Base-by-base conservation (phyloP, 352 stramenopile genomes). In the Globisporangium iwayamae region DNA sequence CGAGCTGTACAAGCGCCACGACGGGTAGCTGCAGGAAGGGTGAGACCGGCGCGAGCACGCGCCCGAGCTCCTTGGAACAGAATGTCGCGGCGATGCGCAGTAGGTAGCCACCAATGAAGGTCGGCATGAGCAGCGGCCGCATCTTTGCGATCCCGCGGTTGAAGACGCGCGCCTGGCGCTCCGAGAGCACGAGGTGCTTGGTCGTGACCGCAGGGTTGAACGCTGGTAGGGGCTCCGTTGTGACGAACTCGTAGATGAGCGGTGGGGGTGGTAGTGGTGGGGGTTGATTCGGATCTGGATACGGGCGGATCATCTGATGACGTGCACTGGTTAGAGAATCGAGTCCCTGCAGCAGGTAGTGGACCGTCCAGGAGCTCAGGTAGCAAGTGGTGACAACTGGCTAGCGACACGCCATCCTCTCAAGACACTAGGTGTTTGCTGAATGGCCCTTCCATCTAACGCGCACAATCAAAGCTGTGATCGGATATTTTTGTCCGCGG, bases 171-270 rank as follows among this genome's bases (percentile, higher is more conserved):
- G 56, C 45, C 46, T 67, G 41, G 6, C 25, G 36, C 2, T 22
- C 1, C 5, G 22, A 41, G 28, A 68, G 39, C 9, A 64, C 13
- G 9, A 34, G 38, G 16, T 41, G 62, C 18, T 68, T 68, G 32
- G 58, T 43, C 10, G 55, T 64, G n/a, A 58, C 36, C 9, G 32
- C 22, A 13, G 62, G 55, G n/a, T 68, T 45, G 25, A 68, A 63
- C 2, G 55, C 41, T 16, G 45, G 45, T 9, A 68, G 38, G 8
- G 18, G n/a, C 38, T 68, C 16, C 9, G 39, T 65, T 30, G 62
- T 32, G 10, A 43, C 62, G 13, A 68, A 30, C 25, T 64, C 39
- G 20, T 68, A 64, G 38, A 64, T 22, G 0, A 63, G 13, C 9
- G 13, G 13, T 16, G n/a, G 45, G 5, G 28, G 25, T 8, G 34